Evolutionary conservation across 768 basidiomycete genomes (phyloP).

Genomic region (Lactarius hengduanensis): DNA sequence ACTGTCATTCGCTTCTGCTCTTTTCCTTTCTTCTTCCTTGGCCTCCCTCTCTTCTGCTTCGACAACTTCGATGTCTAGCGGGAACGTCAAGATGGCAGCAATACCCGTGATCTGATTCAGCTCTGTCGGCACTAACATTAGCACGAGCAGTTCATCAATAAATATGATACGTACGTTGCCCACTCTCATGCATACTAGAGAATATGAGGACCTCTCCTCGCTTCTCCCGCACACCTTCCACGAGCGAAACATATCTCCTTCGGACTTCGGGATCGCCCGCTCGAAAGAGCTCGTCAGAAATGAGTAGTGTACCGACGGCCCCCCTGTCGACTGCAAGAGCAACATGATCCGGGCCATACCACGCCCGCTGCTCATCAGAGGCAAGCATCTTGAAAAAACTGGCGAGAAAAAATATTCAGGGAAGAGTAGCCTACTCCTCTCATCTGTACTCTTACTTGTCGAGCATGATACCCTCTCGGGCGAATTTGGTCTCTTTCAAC

Average conservation of each 20-base stretch:
- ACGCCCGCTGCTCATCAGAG: slow-evolving; percentile 91
- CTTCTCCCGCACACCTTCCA: slow-evolving; percentile 84
- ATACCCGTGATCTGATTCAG: slow-evolving; percentile 95
- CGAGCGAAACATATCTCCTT: slow-evolving; percentile 82
- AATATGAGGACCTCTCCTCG: slow-evolving; percentile 96
- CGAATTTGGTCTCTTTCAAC: slow-evolving; percentile 95
- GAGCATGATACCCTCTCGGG: slow-evolving; percentile 85
- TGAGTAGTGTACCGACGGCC: slow-evolving; percentile 90
- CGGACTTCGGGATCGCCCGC: slow-evolving; percentile 75
- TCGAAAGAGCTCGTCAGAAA: slow-evolving; percentile 92
- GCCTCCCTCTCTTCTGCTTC: slow-evolving; percentile 88
- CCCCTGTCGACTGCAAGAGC: slow-evolving; percentile 87
- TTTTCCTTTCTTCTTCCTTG: slow-evolving; percentile 42
- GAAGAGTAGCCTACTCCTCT: background rate
- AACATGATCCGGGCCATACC: slow-evolving; percentile 98
- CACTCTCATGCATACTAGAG: slow-evolving; percentile 99
- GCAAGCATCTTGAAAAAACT: slow-evolving; percentile 99
- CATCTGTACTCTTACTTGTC: slow-evolving; percentile 59
- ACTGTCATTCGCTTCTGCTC: slow-evolving; percentile 13
- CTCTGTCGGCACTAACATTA: slow-evolving; percentile 48
- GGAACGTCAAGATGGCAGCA: slow-evolving; percentile 94
- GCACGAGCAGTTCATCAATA: background rate
- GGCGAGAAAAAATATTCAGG: slow-evolving; percentile 10
- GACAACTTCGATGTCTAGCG: slow-evolving; percentile 91
- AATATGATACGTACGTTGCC: slow-evolving; percentile 73